phyloP scores from a whole-genome alignment of 441 rosid genomes.

The Bruguiera hainesii region DNA sequence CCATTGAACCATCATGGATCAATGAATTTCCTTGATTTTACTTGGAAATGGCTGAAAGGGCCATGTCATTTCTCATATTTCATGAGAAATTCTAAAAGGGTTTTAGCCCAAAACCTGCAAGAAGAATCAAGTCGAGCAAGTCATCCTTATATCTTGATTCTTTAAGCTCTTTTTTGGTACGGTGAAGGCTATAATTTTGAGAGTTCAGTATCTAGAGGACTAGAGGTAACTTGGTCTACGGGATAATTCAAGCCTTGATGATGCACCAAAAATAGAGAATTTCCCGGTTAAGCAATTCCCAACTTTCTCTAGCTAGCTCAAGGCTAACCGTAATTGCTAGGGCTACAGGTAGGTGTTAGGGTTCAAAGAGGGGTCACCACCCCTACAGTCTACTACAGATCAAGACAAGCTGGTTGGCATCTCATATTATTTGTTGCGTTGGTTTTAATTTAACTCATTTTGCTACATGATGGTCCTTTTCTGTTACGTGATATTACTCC shows the following conservation, averaged over 20 bases:
- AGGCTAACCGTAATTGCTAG: neutral
- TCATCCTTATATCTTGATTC: neutral
- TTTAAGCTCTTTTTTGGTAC: neutral
- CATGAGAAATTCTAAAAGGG: conserved; percentile 22
- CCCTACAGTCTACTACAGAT: neutral
- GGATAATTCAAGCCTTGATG: conserved; percentile 1
- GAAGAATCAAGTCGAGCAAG: neutral
- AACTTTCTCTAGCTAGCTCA: neutral
- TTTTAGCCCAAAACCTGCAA: conserved; percentile 9
- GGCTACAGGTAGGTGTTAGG: neutral
- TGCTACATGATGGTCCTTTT: too few relatives aligned
- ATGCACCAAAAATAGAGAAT: neutral
- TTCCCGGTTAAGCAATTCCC: neutral
- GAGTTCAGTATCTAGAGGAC: neutral
- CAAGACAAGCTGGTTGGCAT: too few relatives aligned
- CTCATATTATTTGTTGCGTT: too few relatives aligned
- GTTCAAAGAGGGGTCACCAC: neutral
- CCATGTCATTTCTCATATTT: conserved; percentile 19
- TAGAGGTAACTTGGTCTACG: neutral
- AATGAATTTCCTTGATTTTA: conserved; percentile 20
- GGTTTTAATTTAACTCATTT: too few relatives aligned
- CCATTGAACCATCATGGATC: conserved; percentile 16
- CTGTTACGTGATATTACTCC: too few relatives aligned
- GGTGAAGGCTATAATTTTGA: conserved; percentile 2
- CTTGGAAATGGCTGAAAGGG: conserved; percentile 10